Percentiles rank a stretch among this genome's conserved stretches.
These are phyloP conservation scores for Lasiosphaeriaceae sp. DNA, from an alignment of 495 filamentous ascomycete species.

Conservation along the genomic window DNA sequence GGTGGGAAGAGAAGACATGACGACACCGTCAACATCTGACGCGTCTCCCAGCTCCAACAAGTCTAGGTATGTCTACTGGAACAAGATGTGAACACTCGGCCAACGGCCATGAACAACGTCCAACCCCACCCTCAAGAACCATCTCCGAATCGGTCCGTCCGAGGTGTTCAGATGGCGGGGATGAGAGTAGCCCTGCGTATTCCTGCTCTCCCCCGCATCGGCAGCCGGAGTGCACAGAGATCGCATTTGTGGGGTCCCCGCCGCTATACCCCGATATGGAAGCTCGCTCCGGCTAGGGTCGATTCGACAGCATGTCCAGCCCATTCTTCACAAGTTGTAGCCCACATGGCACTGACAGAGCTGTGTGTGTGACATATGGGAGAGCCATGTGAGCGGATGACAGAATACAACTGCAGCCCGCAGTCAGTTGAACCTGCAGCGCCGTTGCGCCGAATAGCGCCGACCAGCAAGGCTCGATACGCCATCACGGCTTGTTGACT, in stretches of 20 bases:
- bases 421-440: too few relatives aligned
- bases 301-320: background rate
- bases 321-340: background rate
- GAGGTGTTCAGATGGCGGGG: background rate
- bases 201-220: background rate
- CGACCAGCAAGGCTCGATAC: background rate
- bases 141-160: background rate
- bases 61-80: too few relatives aligned
- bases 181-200: background rate
- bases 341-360: background rate
- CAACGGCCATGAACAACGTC: background rate
- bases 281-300: background rate
- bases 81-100: background rate
- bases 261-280: background rate
- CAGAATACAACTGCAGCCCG: background rate
- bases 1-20: too few relatives aligned
- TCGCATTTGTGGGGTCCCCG: background rate
- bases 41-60: too few relatives aligned
- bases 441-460: conserved; percentile 1
- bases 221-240: background rate
- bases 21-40: too few relatives aligned
- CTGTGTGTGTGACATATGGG: background rate
- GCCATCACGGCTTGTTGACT: too few relatives aligned
- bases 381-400: background rate
- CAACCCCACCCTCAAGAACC: background rate